Base-by-base conservation (phyloP, 2,329 filamentous ascomycete species). In the Fusarium staphyleae region DNA sequence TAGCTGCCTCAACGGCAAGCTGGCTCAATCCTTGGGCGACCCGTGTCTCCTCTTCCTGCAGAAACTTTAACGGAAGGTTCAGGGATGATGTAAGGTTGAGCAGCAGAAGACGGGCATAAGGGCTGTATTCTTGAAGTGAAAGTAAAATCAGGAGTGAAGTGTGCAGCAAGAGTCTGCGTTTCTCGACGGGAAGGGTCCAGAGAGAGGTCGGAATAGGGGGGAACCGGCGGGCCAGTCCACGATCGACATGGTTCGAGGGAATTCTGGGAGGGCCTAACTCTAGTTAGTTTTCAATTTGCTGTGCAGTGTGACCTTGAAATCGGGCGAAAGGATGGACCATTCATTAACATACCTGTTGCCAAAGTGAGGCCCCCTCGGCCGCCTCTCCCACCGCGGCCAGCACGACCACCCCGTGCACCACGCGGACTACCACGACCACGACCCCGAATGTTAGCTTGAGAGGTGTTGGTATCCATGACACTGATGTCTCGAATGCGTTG, bases 111-210 rank as follows among this genome's bases (percentile, higher is more conserved):
- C 90, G 84, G 3, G 90, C 89, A 66, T 90, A 87, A 4, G 89
- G 84, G 34, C 81, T 84, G 72, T 95, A 96, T 58, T 89, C 85
- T 66, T 95, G 87, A 12, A 96, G 75, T 3, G 89, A 92, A 3
- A 96, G 75, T 5, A 93, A 67, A 19, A 95, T 77, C 3, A 96
- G 77, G 1, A 96, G 76, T 33, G 91, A 76, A 0, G 86, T 83
- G 64, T 95, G 88, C 7, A 96, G 74, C 6, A 96, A 79, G 7
- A 92, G 76, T 19, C 82, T 81, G 36, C 87, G 79, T 66, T 87
- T 88, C 44, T 85, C 82, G 40, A 83, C 73, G 0, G 83, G 75
- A 2, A 90, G 74, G 9, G 80, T 77, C 62, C 80, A 82, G 10
- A 95, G 77, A 3, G 81, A 72, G 6, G 85, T 90, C 35, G 82